Evolutionary conservation across 2,329 filamentous ascomycete species (phyloP), one percentile per base, ranked within the genome.

Genomic region (Trichoderma arundinaceum): DNA sequence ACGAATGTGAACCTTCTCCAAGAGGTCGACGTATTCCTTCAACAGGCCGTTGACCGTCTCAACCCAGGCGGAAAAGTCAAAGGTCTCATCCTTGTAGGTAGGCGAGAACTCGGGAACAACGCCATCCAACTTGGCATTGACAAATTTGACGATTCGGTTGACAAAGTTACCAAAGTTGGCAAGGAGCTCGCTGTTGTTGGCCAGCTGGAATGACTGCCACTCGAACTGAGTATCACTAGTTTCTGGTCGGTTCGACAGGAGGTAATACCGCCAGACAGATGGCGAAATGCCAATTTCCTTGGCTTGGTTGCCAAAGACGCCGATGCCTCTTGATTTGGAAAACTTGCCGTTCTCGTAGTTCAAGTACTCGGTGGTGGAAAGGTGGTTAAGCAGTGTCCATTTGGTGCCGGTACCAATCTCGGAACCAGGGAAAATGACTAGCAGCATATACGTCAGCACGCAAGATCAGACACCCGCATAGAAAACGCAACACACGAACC

Each of bases 241-340:
- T 77, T 97, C 94, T 0, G 94, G 94, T 65, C 94, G 87, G 76
- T 91, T 90, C 51, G 92, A 90, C 43, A 97, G 84, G 22, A 97
- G 86, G 80, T 95, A 97, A 79, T 94, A 97, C 70, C 94, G 85
- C 92, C 93, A 97, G n/a, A 97, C 92, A 68, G 94, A 92, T 0
- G 92, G 83, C 15, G 90, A 86, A 17, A 97, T 86, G 19, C 92
- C 93, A 8, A 92, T 97, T 64, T 96, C 89, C 78, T 91, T 90
- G 53, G 92, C 94, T 73, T 91, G 92, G 79, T 92, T 94, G 58
- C 94, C 94, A 74, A 97, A 97, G 1, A 97, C 94, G 72, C 94
- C 94, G 43, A 97, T 86, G 38, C 91, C 91, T 72, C 92, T 86
- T 58, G 92, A 95, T 79, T 97, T 97, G 75, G 90, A 94, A 81